Base-by-base conservation (phyloP, 2,329 filamentous ascomycete genomes). In the Fusarium dimerum region DNA sequence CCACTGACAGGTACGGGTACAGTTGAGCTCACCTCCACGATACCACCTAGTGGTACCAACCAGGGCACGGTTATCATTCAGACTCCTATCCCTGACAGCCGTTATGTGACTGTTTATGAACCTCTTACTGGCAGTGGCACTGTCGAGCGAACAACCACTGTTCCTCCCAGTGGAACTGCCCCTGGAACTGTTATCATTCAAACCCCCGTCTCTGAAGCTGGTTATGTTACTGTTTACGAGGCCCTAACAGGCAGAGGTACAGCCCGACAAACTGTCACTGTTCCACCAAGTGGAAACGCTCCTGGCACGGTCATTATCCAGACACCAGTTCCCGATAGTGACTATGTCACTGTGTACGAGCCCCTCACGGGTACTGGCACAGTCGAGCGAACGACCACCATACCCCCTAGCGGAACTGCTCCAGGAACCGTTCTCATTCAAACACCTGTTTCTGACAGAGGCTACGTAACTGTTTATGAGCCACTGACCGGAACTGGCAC, bases 301-400 rank as follows among this genome's bases (percentile, higher is more conserved):
- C 48, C 56, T 11, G 56, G 56, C 1, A 59, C 56, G 1, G 40
- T 59, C 6, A 48, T 59, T 5, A 17, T 59, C 2, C 45, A 54
- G 9, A 59, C 52, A 1, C 50, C 55, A 8, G 40, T 16, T 1
- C 16, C 12, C 1, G 41, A 17, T 2, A n/a, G 8, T 32, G 20
- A 26, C 30, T n/a, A 52, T 11, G 36, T 47, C 4, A 55, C 52
- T 1, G 36, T 55, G 5, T 49, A 3, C 32, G 44, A 7, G 38
- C 30, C 10, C 42, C 30, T 30, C 20, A 29, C 40, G 1, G 49
- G 49, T 6, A 45, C 15, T 0, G 13, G 6, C 1, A 32, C 52
- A 0, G 4, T 18, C 6, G 45, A 43, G 3, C 4, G 39, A 2
- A 36, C 10, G 13, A 36, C 32, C 4, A 15, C 32, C 4, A 15